Percentiles rank a stretch among this genome's conserved stretches.
These are phyloP conservation scores for Aspergillus haitiensis DNA, from an alignment of 495 filamentous ascomycete species.

Conservation along the genomic window DNA sequence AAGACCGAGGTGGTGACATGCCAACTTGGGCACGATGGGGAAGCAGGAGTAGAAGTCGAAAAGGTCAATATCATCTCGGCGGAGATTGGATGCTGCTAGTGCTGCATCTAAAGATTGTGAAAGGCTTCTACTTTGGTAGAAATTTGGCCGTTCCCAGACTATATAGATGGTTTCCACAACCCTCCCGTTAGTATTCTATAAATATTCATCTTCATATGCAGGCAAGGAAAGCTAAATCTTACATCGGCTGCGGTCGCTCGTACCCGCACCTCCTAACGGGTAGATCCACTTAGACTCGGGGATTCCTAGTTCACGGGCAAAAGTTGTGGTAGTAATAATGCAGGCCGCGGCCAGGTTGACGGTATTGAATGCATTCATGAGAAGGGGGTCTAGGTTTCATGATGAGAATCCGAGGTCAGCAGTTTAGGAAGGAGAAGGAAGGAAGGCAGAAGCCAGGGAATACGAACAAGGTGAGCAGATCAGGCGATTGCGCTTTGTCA, in stretches of 20 bases:
- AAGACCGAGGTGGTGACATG: constrained; percentile 51
- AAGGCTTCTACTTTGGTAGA: constrained; percentile 49
- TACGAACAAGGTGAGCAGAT: constrained; percentile 16
- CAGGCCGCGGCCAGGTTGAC: constrained; percentile 56
- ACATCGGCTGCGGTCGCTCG: constrained; percentile 49
- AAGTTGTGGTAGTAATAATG: constrained; percentile 50
- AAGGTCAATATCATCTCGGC: constrained; percentile 48
- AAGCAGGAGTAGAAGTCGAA: constrained; percentile 62
- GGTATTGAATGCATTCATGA: constrained; percentile 63
- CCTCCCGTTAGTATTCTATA: not conserved
- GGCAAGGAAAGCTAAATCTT: constrained; percentile 14
- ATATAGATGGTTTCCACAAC: not conserved
- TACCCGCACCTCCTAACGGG: constrained; percentile 55
- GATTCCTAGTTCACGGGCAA: constrained; percentile 50
- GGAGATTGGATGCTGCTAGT: constrained; percentile 35
- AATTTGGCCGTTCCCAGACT: constrained; percentile 59
- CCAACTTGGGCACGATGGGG: constrained; percentile 60
- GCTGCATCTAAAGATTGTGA: constrained; percentile 51
- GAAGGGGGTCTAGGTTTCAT: constrained; percentile 49
- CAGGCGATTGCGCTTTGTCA: constrained; percentile 19
- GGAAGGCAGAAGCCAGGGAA: not conserved
- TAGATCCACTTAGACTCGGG: constrained; percentile 55
- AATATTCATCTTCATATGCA: not conserved
- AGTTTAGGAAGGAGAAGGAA: not conserved
- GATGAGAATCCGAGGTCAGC: constrained; percentile 8